Evolutionary conservation across 495 filamentous ascomycete species (phyloP), one percentile per base, ranked within the genome.

Genomic region (Baudoinia panamericana): DNA sequence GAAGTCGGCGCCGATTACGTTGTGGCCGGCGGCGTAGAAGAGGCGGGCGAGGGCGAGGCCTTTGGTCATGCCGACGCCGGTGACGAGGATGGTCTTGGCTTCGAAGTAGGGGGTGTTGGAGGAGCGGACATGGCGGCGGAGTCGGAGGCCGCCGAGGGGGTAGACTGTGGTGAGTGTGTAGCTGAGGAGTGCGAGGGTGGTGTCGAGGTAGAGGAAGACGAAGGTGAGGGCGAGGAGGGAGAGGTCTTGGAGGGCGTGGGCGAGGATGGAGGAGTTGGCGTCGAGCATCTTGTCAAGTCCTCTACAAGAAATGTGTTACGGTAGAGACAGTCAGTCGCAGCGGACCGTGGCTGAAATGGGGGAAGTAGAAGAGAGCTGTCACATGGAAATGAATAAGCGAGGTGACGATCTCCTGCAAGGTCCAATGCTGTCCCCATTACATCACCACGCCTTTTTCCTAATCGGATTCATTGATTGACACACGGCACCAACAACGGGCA

Each of bases 1-100:
- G 33, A 82, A 71, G 51, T 83, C 80, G 3, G 76, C 78, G 4
- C 81, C 82, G 24, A 88, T 69, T 27, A 86, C 80, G 23, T 66
- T 64, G 56, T 86, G 79, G 6, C 80, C 77, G 1, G 72, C 66
- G 24, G 66, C 53, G 44, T 76, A 65, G 61, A 84, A 83, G 6
- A 69, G 51, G 13, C 82, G 71, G n/a, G 80, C 78, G 3, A 88
- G 48, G 0, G 63, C 55, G 0, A 86, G 63, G 21, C 78, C 80
- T 51, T 81, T 80, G 15, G 68, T 56, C 58, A 80, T 84, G 25
- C 71, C 67, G 1, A 84, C 61, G n/a, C 80, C 78, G 0, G 79
- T 84, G 27, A 86, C 66, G 8, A 88, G 68, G 38, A 86, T 58
- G 1, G 72, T 81, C 45, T 72, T 71, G 3, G 69, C 67, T 15